phyloP scores from a whole-genome alignment of 116 monocot genomes.

The Phalaenopsis hybrid region DNA sequence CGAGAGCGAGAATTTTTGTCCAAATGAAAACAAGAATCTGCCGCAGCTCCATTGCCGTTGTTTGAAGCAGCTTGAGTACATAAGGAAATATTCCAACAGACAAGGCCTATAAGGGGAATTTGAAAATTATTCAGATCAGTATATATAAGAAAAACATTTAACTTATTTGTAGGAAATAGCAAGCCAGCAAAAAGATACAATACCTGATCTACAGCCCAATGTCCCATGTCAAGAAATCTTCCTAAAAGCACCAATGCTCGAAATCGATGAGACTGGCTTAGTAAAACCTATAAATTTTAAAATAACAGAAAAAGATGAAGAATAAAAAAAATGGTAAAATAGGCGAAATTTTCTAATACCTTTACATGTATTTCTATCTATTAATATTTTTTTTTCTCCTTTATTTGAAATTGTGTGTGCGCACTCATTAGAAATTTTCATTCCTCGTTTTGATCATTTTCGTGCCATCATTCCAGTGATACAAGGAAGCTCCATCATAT shows the following conservation, averaged over 20 bases:
- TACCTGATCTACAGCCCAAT: slow-evolving; percentile 98
- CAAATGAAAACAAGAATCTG: slow-evolving; percentile 96
- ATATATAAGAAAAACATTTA: no score
- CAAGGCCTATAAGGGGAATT: slow-evolving; percentile 47
- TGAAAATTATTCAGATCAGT: slow-evolving; percentile 3
- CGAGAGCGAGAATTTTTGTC: slow-evolving; percentile 97
- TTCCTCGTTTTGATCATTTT: no score
- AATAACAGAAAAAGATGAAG: background rate
- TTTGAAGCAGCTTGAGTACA: slow-evolving; percentile 91
- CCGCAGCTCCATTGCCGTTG: slow-evolving; percentile 73
- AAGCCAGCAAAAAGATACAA: background rate
- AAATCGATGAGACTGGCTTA: slow-evolving; percentile 95
- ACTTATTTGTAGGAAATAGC: background rate
- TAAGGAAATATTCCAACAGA: slow-evolving; percentile 97
- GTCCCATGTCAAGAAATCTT: slow-evolving; percentile 98
- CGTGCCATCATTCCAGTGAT: no score
- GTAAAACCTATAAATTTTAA: slow-evolving; percentile 62
- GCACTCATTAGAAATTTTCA: no score
- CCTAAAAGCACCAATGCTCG: slow-evolving; percentile 91
- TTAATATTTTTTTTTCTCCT: no score
- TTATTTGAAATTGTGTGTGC: no score
- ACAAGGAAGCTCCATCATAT: no score
- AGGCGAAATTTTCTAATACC: no score
- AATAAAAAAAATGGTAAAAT: background rate
- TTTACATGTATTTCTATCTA: no score